Evolutionary conservation across 768 basidiomycete species (phyloP).

Genomic region (Favolaschia claudopus): DNA sequence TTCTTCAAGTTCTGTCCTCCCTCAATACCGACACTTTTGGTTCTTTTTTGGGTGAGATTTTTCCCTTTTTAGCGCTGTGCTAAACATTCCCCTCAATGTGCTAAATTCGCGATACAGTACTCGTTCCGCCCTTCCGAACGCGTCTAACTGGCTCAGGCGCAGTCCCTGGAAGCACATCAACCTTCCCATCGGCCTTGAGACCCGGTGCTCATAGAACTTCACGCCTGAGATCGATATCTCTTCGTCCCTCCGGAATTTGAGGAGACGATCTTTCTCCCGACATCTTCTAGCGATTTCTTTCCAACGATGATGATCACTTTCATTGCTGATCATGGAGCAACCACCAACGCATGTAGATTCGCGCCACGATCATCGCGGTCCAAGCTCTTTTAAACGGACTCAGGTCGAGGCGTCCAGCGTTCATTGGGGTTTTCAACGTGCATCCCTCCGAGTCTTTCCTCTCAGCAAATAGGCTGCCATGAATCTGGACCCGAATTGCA

Average conservation of each 20-base stretch:
- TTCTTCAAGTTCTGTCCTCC: too few species aligned
- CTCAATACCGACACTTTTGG: too few species aligned
- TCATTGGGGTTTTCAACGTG: background rate
- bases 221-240: conserved; percentile 6
- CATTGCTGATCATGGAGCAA: conserved; percentile 11
- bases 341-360: conserved; percentile 15
- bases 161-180: conserved; percentile 5
- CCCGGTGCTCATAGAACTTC: conserved; percentile 1
- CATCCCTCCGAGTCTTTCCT: background rate
- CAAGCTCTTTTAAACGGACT: background rate
- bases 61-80: too few species aligned
- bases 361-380: conserved; percentile 12
- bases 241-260: background rate
- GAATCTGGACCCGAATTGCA: conserved; percentile 22
- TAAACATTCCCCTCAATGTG: too few species aligned
- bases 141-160: background rate
- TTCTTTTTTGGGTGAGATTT: too few species aligned
- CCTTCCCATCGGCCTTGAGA: conserved; percentile 3
- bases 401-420: too few species aligned
- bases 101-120: too few species aligned
- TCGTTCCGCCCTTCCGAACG: too few species aligned
- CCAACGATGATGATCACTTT: conserved; percentile 17
- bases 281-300: background rate
- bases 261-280: background rate
- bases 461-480: background rate